Conservation (phyloP, 805 yeast genomes). For the Saitoella complicata region DNA sequence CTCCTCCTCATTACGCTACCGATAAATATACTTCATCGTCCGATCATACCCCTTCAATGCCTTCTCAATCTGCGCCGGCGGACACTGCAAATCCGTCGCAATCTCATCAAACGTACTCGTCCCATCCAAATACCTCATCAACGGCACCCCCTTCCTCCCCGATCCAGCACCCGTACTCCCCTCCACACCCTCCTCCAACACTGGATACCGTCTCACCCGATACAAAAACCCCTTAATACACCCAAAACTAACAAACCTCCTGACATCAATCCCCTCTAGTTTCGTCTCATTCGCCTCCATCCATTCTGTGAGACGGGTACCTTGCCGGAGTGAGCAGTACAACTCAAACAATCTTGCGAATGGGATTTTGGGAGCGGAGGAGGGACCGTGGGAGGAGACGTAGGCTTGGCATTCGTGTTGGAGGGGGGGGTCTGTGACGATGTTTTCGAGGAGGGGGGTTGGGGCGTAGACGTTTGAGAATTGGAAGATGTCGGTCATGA, state of each 20-base stretch:
- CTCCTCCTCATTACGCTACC: no score
- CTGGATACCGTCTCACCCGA: conserved; percentile 62
- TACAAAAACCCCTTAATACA: conserved; percentile 65
- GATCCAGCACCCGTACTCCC: no score
- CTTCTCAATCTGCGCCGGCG: no score
- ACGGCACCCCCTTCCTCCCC: no score
- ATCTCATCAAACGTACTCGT: no score
- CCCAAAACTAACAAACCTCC: conserved; percentile 80
- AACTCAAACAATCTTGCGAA: conserved; percentile 29
- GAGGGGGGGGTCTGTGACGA: conserved; percentile 47
- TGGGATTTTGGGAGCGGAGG: conserved; percentile 22
- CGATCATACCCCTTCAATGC: no score
- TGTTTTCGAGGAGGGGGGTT: conserved; percentile 55
- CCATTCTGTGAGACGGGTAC: conserved; percentile 69
- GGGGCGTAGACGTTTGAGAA: conserved; percentile 80
- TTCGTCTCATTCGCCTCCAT: conserved; percentile 44
- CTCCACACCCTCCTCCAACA: no score
- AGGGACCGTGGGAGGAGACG: conserved; percentile 24
- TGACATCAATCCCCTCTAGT: conserved; percentile 53
- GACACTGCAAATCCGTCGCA: no score
- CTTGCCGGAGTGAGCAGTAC: conserved; percentile 64
- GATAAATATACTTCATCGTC: no score
- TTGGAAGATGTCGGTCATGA: conserved; percentile 74
- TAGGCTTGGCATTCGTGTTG: conserved; percentile 77
- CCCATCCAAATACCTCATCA: no score